Percentiles rank a stretch among this genome's conserved stretches.
Evolutionary conservation across 768 basidiomycete species (phyloP).

Genomic region (Exidia glandulosa): DNA sequence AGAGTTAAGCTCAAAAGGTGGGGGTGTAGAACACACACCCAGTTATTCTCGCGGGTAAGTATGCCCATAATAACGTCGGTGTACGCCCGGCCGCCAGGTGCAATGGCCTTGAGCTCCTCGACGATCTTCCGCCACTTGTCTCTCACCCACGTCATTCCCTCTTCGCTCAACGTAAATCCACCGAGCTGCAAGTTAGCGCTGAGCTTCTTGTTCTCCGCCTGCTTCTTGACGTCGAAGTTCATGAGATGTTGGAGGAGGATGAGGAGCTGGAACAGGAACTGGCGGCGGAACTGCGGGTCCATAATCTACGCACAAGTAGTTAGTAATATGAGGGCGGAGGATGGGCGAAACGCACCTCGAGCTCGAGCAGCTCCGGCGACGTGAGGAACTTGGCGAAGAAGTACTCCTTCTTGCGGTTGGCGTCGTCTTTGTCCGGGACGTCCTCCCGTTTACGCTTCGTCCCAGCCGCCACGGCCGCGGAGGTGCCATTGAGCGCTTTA

Average conservation of each 20-base stretch:
- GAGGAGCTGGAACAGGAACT: slow-evolving; percentile 65
- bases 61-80: slow-evolving; percentile 62
- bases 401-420: slow-evolving; percentile 47
- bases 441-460: slow-evolving; percentile 62
- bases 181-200: slow-evolving; percentile 68
- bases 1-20: neutral
- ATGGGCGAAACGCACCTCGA: slow-evolving; percentile 68
- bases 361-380: slow-evolving; percentile 72
- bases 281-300: slow-evolving; percentile 86
- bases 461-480: slow-evolving; percentile 16
- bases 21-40: slow-evolving; percentile 42
- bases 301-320: slow-evolving; percentile 58
- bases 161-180: too few species aligned
- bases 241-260: slow-evolving; percentile 66
- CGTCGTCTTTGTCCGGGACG: slow-evolving; percentile 32
- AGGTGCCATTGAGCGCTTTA: slow-evolving; percentile 28
- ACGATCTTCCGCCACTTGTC: slow-evolving; percentile 62
- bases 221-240: slow-evolving; percentile 59
- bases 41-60: slow-evolving; percentile 76
- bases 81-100: slow-evolving; percentile 68
- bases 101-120: slow-evolving; percentile 55
- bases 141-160: too few species aligned
- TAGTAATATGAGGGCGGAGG: neutral
- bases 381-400: slow-evolving; percentile 94
- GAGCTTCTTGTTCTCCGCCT: slow-evolving; percentile 37